Percentiles rank a stretch among this genome's conserved stretches.
Evolutionary conservation across 2,329 filamentous ascomycete genomes (phyloP).

Genomic region (Fusarium veterinarium): DNA sequence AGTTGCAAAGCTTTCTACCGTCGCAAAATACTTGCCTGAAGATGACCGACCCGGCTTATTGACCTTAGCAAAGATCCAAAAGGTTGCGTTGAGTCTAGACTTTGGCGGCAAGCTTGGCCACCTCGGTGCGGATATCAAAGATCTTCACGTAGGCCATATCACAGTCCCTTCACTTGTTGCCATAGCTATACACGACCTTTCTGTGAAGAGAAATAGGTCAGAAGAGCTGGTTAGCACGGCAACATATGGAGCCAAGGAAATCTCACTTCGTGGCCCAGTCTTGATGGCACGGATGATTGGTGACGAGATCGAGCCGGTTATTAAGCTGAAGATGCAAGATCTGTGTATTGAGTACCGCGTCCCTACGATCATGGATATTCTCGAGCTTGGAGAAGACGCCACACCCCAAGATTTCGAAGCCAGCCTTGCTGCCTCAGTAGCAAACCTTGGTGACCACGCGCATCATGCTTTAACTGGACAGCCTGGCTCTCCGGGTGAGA

Average conservation of each 20-base stretch:
- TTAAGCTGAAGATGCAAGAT: slow-evolving; percentile 90
- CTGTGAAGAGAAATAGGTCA: slow-evolving; percentile 70
- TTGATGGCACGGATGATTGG: slow-evolving; percentile 91
- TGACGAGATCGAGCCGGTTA: slow-evolving; percentile 90
- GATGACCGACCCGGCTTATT: slow-evolving; percentile 93
- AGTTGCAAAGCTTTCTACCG: slow-evolving; percentile 82
- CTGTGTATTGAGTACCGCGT: slow-evolving; percentile 90
- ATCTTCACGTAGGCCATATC: slow-evolving; percentile 82
- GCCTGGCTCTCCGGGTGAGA: slow-evolving; percentile 41
- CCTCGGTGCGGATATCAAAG: slow-evolving; percentile 66
- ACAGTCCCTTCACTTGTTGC: slow-evolving; percentile 86
- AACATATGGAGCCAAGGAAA: slow-evolving; percentile 44
- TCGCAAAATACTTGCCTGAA: slow-evolving; percentile 94
- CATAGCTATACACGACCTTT: slow-evolving; percentile 74
- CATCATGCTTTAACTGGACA: slow-evolving; percentile 58
- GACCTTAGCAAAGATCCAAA: slow-evolving; percentile 75
- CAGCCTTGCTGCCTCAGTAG: slow-evolving; percentile 82
- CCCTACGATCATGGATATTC: slow-evolving; percentile 81
- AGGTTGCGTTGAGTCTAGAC: slow-evolving; percentile 70
- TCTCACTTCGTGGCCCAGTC: slow-evolving; percentile 58
- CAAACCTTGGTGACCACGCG: slow-evolving; percentile 76
- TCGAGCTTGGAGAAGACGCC: slow-evolving; percentile 75
- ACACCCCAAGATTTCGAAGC: slow-evolving; percentile 79
- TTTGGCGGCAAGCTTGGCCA: slow-evolving; percentile 77
- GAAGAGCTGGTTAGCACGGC: slow-evolving; percentile 77